Base-by-base conservation (phyloP, 345 rosid genomes). In the Nasturtium officinale region DNA sequence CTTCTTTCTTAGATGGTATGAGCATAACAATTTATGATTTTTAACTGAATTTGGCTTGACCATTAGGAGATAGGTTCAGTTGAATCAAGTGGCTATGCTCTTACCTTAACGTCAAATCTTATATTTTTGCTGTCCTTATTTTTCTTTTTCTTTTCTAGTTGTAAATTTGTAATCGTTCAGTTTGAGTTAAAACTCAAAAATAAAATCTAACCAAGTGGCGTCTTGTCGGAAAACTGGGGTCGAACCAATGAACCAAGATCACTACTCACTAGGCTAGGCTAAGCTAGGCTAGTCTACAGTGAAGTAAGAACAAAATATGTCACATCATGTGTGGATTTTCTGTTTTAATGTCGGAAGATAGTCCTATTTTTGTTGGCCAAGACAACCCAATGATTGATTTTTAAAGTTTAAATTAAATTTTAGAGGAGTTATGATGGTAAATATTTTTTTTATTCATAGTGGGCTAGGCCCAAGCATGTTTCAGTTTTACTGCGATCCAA, bases 221-320 rank as follows among this genome's bases (percentile, higher is more conserved):
- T 63, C 55, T 53, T 72, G 77, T 72, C 77, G 70, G 76, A 9
- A 51, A 62, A 51, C 28, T 28, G 45, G 53, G 61, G 32, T 71
- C 53, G 69, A 72, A 28, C 40, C 56, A 57, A 58, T 21, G 57
- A 45, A 21, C 16, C 35, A 52, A 28, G 76, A 72, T 30, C 47
- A 53, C 48, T 43, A 6, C 48, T 57, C 45, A 35, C 47, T 47
- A 52, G 26, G 46, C 46, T 47, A 52, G 35, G 55, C 61, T 47
- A 52, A 26, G 55, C 61, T 61, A 71, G 53, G 7, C 67, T 71
- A 50, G 35, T 61, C 62, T 52, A 61, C 38, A 30, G 18, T 33
- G 16, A 45, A 64, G 40, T 17, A 18, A 20, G 18, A 62, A 61
- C 64, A 64, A 53, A 62, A 63, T 30, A 63, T 7, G 64, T 73